Percentiles rank a stretch among this genome's conserved stretches.
Conservation (phyloP, 371 early-diverging fungal genomes). For the Apophysomyces ossiformis region DNA sequence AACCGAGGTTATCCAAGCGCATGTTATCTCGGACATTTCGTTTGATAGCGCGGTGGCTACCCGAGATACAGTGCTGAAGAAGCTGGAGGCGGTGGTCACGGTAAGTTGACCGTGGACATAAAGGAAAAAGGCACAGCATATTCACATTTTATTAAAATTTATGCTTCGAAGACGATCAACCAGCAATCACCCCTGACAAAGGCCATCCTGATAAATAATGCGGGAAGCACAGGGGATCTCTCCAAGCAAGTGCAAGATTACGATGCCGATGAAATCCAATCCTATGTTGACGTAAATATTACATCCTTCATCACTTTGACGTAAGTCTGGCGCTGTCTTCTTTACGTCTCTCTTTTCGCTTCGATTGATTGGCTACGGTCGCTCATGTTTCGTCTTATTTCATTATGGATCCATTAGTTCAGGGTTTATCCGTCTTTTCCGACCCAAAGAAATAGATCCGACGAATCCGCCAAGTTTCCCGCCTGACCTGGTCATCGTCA, state of each 20-base stretch:
- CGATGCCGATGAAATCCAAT: conserved; percentile 50
- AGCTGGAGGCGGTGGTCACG: conserved; percentile 15
- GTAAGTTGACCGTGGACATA: not conserved
- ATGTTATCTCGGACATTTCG: conserved; percentile 23
- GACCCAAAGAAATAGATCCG: conserved; percentile 11
- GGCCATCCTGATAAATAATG: conserved; percentile 77
- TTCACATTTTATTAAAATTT: not conserved
- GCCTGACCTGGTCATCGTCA: conserved; percentile 62
- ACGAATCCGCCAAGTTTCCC: conserved; percentile 12
- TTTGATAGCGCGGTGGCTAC: conserved; percentile 28
- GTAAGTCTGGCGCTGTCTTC: conserved; percentile 32
- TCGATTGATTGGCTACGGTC: not conserved
- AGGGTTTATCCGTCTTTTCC: conserved; percentile 33
- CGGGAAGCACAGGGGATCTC: conserved; percentile 82
- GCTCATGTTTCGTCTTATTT: not conserved
- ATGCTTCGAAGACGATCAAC: not conserved
- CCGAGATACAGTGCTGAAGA: conserved; percentile 21
- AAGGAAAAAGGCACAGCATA: not conserved
- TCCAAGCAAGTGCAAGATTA: conserved; percentile 63
- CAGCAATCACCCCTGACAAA: conserved; percentile 34
- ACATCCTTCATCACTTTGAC: conserved; percentile 54
- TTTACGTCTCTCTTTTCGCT: no score
- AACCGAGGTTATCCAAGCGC: not conserved
- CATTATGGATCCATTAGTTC: conserved; percentile 18
- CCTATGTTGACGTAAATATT: conserved; percentile 66